Evolutionary conservation across 2,329 filamentous ascomycete genomes (phyloP).

Genomic region (Diaporthe eres): DNA sequence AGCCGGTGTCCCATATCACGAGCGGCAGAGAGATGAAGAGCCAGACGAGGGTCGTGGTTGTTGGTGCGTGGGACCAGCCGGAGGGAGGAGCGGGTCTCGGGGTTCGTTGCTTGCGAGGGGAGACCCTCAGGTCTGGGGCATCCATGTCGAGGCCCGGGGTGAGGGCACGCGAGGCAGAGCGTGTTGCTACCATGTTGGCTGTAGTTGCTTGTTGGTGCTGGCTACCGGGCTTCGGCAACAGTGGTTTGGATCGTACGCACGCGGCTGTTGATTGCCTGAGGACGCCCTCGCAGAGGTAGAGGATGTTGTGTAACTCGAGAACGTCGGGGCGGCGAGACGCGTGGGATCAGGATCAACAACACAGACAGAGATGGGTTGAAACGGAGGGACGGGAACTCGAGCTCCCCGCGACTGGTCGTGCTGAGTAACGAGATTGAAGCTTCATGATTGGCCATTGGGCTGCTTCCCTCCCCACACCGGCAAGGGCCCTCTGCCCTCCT

Average conservation of each 20-base stretch:
- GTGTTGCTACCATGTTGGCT: slow-evolving; percentile 40
- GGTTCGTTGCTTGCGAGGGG: slow-evolving; percentile 29
- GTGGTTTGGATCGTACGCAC: not conserved
- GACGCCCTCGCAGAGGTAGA: not conserved
- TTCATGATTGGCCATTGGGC: not conserved
- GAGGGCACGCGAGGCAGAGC: slow-evolving; percentile 38
- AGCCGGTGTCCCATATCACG: slow-evolving; percentile 85
- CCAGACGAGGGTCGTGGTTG: slow-evolving; percentile 73
- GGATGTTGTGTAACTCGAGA: not conserved
- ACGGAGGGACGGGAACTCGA: slow-evolving; percentile 18
- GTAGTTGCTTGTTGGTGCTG: not conserved
- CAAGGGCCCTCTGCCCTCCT: slow-evolving; percentile 8
- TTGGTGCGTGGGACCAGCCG: slow-evolving; percentile 63
- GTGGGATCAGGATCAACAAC: slow-evolving; percentile 2
- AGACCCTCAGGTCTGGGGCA: slow-evolving; percentile 27
- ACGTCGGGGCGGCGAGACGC: not conserved
- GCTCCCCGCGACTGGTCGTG: slow-evolving; percentile 5
- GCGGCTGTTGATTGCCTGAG: not conserved
- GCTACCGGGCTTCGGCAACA: not conserved
- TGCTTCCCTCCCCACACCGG: not conserved
- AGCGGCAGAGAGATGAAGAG: slow-evolving; percentile 81
- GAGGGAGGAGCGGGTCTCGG: slow-evolving; percentile 27
- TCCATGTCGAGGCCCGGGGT: slow-evolving; percentile 36
- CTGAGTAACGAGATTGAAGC: not conserved
- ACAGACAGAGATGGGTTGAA: slow-evolving; percentile 13